Evolutionary conservation across 331 rosid species (phyloP), one percentile per base, ranked within the genome.

Genomic region (Dryas integrifolia): DNA sequence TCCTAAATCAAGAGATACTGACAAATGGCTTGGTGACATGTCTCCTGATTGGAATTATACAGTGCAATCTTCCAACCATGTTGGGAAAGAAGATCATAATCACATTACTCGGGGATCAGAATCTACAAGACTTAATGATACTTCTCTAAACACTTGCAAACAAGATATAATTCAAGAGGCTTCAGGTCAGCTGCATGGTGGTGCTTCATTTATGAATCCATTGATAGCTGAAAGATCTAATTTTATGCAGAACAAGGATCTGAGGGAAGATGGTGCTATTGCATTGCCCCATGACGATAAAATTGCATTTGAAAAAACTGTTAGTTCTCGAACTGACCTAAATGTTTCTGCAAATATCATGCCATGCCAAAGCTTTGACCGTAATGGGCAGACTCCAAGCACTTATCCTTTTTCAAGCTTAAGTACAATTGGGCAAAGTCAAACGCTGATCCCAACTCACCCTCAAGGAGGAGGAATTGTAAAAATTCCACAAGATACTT

Each of bases 21-120:
- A 84, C 67, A 86, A 85, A 71, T 91, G 98, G 98, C 75, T 79
- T 52, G 97, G 85, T 78, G 91, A 88, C 84, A 86, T 83, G 84
- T 72, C 76, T 30, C 76, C 76, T 6, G 76, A 72, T 72, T 72
- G 84, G 89, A 82, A 91, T 91, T 92, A 88, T 79, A 58, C 75
- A 43, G 64, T 81, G 58, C 81, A 82, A 71, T 80, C 92, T 49
- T 83, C 92, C 60, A 81, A 83, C 67, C 75, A 48, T 67, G 70
- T 74, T 65, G 79, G 72, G 72, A 88, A 89, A 81, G 88, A 82
- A 64, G 86, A 89, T 57, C 79, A 72, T 72, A 78, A 67, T 74
- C 85, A 55, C 68, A 72, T 58, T 55, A 77, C 74, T 74, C 88
- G 5, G 45, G 90, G 83, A 55, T 65, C 83, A 77, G 79, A 79